These are phyloP conservation scores for Gyrodon lividus DNA, from an alignment of 768 basidiomycete genomes.

Conservation along the genomic window DNA sequence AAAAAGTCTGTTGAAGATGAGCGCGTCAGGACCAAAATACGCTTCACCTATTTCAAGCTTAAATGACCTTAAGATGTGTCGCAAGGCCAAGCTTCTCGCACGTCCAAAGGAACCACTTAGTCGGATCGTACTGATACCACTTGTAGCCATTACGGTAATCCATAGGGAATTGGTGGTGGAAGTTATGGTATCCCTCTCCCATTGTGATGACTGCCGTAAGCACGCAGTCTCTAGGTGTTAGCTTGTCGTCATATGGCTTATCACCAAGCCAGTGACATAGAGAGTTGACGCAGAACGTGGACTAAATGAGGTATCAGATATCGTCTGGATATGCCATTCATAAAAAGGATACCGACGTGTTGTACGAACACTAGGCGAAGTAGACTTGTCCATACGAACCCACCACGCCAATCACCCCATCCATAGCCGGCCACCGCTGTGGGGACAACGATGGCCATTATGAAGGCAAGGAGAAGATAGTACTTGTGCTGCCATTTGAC, in stretches of 20 bases:
- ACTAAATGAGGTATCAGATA: conserved; percentile 40
- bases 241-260: conserved; percentile 87
- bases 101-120: conserved; percentile 77
- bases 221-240: conserved; percentile 84
- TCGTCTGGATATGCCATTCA: not conserved
- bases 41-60: not conserved
- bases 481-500: conserved; percentile 82
- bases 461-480: conserved; percentile 64
- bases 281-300: conserved; percentile 93
- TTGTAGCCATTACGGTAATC: conserved; percentile 93
- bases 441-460: conserved; percentile 68
- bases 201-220: conserved; percentile 87
- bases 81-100: conserved; percentile 46
- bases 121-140: conserved; percentile 84
- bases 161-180: conserved; percentile 94
- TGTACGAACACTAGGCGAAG: conserved; percentile 72
- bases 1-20: conserved; percentile 35
- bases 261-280: conserved; percentile 93
- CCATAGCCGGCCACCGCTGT: conserved; percentile 35
- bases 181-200: conserved; percentile 96
- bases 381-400: conserved; percentile 37
- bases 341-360: conserved; percentile 52
- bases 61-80: conserved; percentile 48
- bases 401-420: conserved; percentile 26
- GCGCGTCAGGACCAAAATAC: not conserved